A percentile compares a stretch with the other conserved stretches of the same genome.
Evolutionary conservation across 176 grass and related monocot genomes (phyloP).

Genomic region (Aegilops speltoides): DNA sequence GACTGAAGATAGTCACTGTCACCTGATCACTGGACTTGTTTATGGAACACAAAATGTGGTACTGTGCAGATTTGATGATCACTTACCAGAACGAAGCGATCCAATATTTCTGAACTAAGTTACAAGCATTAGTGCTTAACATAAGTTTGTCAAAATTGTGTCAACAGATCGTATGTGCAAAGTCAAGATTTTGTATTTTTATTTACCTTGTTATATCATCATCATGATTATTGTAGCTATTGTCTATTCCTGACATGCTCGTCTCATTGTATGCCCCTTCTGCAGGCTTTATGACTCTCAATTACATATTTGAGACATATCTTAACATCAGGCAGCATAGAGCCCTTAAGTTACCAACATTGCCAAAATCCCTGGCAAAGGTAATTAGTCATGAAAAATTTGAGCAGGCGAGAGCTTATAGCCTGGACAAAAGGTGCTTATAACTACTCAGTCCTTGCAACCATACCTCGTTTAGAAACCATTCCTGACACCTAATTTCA

Average conservation of each 20-base stretch:
- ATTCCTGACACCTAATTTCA: constrained; percentile 2
- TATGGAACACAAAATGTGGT: neutral
- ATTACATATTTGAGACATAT: constrained; percentile 97
- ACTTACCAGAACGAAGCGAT: neutral
- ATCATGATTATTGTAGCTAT: constrained; percentile 3
- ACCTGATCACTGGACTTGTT: neutral
- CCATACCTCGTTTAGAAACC: neutral
- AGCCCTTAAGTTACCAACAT: constrained; percentile 58
- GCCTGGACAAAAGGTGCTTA: constrained; percentile 88
- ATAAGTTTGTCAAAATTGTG: neutral
- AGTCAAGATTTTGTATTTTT: constrained; percentile 4
- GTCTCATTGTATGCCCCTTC: constrained; percentile 13
- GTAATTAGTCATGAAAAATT: constrained; percentile 92
- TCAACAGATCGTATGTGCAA: neutral
- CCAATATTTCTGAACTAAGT: neutral
- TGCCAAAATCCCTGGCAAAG: constrained; percentile 74
- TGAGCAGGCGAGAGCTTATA: constrained; percentile 78
- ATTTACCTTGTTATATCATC: neutral
- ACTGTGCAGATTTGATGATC: constrained; percentile 15
- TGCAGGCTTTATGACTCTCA: constrained; percentile 95
- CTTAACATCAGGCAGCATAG: constrained; percentile 86
- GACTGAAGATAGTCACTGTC: neutral
- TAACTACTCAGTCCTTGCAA: neutral
- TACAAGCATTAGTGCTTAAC: constrained; percentile 2
- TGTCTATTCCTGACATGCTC: neutral